phyloP scores from a whole-genome alignment of 805 yeast genomes.

The Cephaloascus fragrans region DNA sequence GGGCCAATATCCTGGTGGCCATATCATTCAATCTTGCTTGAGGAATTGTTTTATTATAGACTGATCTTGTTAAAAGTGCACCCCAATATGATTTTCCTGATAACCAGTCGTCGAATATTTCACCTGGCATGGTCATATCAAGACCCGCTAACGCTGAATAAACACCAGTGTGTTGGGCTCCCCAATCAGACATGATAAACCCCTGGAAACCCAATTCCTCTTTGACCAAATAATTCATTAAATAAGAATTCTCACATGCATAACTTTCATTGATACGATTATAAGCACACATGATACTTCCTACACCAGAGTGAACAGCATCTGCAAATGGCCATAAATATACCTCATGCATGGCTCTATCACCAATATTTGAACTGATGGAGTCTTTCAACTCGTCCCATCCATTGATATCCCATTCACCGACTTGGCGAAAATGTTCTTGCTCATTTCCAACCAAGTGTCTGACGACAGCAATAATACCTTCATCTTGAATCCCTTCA shows the following conservation, averaged over 20 bases:
- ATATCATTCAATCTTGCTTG: slow-evolving; percentile 48
- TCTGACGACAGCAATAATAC: slow-evolving; percentile 44
- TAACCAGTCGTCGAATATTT: slow-evolving; percentile 40
- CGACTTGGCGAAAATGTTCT: slow-evolving; percentile 46
- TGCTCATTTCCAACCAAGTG: slow-evolving; percentile 56
- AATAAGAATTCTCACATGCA: slow-evolving; percentile 50
- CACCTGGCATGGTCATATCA: slow-evolving; percentile 63
- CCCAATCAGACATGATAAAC: slow-evolving; percentile 59
- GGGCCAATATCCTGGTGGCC: slow-evolving; percentile 50
- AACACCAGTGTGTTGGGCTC: slow-evolving; percentile 53
- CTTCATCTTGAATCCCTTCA: slow-evolving; percentile 47
- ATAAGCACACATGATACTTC: slow-evolving; percentile 53
- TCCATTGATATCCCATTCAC: slow-evolving; percentile 30
- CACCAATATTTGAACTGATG: slow-evolving; percentile 46
- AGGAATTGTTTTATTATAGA: slow-evolving; percentile 45
- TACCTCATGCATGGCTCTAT: slow-evolving; percentile 50
- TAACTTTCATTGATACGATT: slow-evolving; percentile 46
- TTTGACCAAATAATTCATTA: slow-evolving; percentile 44
- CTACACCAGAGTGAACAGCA: slow-evolving; percentile 49
- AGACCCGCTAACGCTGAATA: slow-evolving; percentile 47
- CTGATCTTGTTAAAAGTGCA: slow-evolving; percentile 42
- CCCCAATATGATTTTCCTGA: slow-evolving; percentile 50
- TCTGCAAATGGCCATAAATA: slow-evolving; percentile 64
- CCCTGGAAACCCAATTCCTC: slow-evolving; percentile 61
- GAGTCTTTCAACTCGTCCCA: slow-evolving; percentile 32